Percentiles rank a stretch among this genome's conserved stretches.
Evolutionary conservation across 768 basidiomycete species (phyloP).

Genomic region (Fomitopsis serialis): DNA sequence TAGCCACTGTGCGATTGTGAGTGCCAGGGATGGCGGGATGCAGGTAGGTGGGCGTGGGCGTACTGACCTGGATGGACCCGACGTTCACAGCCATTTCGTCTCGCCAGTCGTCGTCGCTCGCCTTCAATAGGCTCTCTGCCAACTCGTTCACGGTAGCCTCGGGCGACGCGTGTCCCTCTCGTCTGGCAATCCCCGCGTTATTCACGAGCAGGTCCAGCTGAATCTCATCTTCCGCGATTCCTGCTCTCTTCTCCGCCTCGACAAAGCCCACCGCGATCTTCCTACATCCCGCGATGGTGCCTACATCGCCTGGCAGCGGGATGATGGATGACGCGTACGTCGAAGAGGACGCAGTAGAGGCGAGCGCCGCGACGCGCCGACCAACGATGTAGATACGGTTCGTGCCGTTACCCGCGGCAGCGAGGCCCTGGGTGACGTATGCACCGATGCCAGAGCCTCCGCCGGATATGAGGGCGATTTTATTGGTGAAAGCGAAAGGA

Average conservation of each 20-base stretch:
- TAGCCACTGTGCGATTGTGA: too few species aligned
- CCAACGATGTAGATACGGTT: conserved; percentile 16
- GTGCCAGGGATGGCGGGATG: too few species aligned
- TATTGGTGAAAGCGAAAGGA: conserved; percentile 1
- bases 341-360: background rate
- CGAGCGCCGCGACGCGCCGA: conserved; percentile 7
- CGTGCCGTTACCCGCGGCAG: conserved; percentile 1
- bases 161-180: conserved; percentile 3
- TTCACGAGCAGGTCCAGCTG: conserved; percentile 9
- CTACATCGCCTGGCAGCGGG: conserved; percentile 12
- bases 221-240: background rate
- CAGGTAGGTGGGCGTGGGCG: too few species aligned
- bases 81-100: too few species aligned
- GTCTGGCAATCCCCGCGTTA: conserved; percentile 7
- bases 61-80: too few species aligned
- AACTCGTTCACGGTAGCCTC: conserved; percentile 3
- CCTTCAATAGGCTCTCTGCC: conserved; percentile 5
- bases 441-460: conserved; percentile 18
- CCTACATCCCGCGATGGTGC: conserved; percentile 9
- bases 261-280: conserved; percentile 5
- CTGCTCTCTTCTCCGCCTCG: conserved; percentile 6
- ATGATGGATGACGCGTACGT: background rate
- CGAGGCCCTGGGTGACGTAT: conserved; percentile 15
- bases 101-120: conserved; percentile 10
- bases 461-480: conserved; percentile 19